Percentiles rank a stretch among this genome's conserved stretches.
phyloP scores from a whole-genome alignment of 306 rosid genomes.

The Acacia confusa region DNA sequence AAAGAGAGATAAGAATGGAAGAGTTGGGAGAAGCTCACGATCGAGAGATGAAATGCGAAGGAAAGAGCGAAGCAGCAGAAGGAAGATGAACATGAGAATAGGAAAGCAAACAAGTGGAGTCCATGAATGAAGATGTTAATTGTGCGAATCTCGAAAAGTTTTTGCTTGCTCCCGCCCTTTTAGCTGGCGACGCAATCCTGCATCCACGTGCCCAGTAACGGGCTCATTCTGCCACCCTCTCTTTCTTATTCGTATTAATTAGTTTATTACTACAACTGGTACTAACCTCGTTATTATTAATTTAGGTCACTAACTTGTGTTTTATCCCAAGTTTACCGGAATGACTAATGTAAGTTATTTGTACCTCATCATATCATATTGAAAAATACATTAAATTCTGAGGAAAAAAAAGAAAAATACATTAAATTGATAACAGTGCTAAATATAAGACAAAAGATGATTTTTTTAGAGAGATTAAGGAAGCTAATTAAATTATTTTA shows the following conservation, averaged over 20 bases:
- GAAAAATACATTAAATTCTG: too few relatives aligned
- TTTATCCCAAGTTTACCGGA: too few relatives aligned
- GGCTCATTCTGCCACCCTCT: not conserved
- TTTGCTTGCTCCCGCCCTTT: not conserved
- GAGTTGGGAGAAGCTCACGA: slow-evolving; percentile 22
- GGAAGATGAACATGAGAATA: not conserved
- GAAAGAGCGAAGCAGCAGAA: slow-evolving; percentile 13
- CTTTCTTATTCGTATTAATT: not conserved
- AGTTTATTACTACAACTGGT: too few relatives aligned
- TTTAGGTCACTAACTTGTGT: too few relatives aligned
- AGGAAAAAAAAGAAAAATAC: too few relatives aligned
- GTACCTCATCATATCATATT: too few relatives aligned
- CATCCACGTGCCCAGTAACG: not conserved
- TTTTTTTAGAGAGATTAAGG: too few relatives aligned
- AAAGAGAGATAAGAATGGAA: not conserved
- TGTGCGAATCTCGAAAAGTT: not conserved
- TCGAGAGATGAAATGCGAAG: not conserved
- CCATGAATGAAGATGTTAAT: not conserved
- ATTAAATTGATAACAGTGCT: too few relatives aligned
- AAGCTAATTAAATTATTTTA: too few relatives aligned
- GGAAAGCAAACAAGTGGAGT: not conserved
- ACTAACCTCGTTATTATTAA: too few relatives aligned
- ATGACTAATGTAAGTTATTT: too few relatives aligned
- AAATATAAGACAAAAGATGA: too few relatives aligned
- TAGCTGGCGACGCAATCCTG: not conserved